These are phyloP conservation scores for Malus hybrid DNA, from an alignment of 331 rosid species.

Conservation along the genomic window DNA sequence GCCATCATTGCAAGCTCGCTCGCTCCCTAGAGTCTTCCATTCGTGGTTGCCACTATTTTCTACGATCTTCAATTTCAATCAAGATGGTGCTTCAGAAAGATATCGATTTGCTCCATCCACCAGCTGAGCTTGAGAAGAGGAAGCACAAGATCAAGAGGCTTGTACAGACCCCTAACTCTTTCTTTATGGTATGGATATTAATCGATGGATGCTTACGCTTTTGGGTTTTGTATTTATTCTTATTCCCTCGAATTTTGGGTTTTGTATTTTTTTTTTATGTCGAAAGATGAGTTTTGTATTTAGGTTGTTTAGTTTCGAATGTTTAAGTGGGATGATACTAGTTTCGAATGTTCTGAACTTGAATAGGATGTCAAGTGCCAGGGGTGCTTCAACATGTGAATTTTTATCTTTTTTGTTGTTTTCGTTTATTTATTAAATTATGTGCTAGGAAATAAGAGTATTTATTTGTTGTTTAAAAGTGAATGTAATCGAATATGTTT, in stretches of 20 bases:
- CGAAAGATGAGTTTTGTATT: too few relatives aligned
- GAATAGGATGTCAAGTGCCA: slow-evolving; percentile 81
- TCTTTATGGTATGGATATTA: slow-evolving; percentile 60
- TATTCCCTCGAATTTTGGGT: too few relatives aligned
- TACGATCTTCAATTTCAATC: too few relatives aligned
- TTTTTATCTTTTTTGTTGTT: neutral
- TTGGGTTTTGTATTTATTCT: too few relatives aligned
- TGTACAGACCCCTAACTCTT: slow-evolving; percentile 79
- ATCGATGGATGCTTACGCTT: too few relatives aligned
- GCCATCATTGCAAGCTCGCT: too few relatives aligned
- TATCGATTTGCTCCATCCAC: slow-evolving; percentile 77
- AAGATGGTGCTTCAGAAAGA: slow-evolving; percentile 76
- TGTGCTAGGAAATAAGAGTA: too few relatives aligned
- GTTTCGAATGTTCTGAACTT: neutral
- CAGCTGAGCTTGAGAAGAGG: slow-evolving; percentile 76
- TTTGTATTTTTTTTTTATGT: too few relatives aligned
- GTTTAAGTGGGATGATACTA: neutral
- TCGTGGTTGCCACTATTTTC: too few relatives aligned
- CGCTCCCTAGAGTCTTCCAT: too few relatives aligned
- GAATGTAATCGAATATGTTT: neutral
- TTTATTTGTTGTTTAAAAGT: neutral
- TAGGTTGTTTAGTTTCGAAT: too few relatives aligned
- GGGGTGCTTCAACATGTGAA: slow-evolving; percentile 91
- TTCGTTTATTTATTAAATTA: too few relatives aligned
- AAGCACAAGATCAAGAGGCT: slow-evolving; percentile 94